Base-by-base conservation (phyloP, 148 eudicot species). In the Arbutus unedo region DNA sequence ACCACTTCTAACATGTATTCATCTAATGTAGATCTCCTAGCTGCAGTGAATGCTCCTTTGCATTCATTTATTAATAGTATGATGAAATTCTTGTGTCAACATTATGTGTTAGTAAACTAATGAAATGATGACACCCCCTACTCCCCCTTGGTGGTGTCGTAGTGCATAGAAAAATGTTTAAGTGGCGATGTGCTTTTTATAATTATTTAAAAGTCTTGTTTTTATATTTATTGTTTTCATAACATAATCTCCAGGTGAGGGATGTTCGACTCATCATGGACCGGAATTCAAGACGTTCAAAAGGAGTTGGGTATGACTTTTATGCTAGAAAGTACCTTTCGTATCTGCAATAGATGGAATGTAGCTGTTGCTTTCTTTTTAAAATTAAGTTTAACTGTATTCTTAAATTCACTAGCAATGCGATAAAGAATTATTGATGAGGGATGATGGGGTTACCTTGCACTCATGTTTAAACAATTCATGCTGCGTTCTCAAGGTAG, bases 231-330 rank as follows among this genome's bases (percentile, higher is more conserved):
- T 2, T 31, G 44, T 59, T 57, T 64, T 23, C 38, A 31, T 31
- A 31, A 31, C 38, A 31, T 31, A 18, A 16, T 74, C 21, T 81
- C 64, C 87, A 94, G 98, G 98, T 94, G 73, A 91, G 98, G 85
- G 98, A 94, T 91, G 98, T 94, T n/a, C 89, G 93, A 79, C 91
- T 94, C 59, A 94, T 94, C 81, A 94, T 93, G 97, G 98, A 94
- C 83, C 88, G 98, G 44, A 94, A 93, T 86, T 93, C 97, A 81
- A 92, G 98, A 86, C 87, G 98, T 21, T 94, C 97, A 72, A 94
- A 94, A 88, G 98, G 98, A 85, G 98, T 94, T 83, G 98, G 98
- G 98, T 94, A 91, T 86, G 16, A 44, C 49, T 85, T 85, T 54
- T 47, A 31, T 78, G 79, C 55, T 51, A 19, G 41, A 55, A 81